Evolutionary conservation across 2,329 filamentous ascomycete species (phyloP).

Genomic region (Ophiocordyceps camponoti-rufipedis): DNA sequence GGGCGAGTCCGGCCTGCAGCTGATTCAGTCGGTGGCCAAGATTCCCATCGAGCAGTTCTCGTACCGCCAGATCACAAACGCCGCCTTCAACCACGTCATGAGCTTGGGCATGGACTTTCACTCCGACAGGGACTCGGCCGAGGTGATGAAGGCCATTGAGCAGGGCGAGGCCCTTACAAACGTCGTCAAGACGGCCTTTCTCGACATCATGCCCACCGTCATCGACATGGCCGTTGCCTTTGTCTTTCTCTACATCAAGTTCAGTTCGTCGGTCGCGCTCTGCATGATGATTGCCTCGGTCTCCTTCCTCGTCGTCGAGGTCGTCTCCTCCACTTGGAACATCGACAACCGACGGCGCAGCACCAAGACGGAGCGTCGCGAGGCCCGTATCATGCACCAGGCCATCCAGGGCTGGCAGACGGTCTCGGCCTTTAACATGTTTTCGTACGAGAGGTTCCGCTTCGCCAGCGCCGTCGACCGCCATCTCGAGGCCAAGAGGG

Average conservation of each 20-base stretch:
- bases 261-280: slow-evolving; percentile 23
- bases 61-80: slow-evolving; percentile 36
- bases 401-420: slow-evolving; percentile 2
- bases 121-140: slow-evolving; percentile 43
- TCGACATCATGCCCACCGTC: slow-evolving; percentile 42
- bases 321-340: slow-evolving; percentile 2
- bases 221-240: slow-evolving; percentile 44
- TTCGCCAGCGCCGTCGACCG: slow-evolving; percentile 1
- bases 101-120: slow-evolving; percentile 55
- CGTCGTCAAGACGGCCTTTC: slow-evolving; percentile 34
- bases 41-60: slow-evolving; percentile 18
- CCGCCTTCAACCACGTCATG: slow-evolving; percentile 50
- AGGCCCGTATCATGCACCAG: slow-evolving; percentile 2
- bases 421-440: slow-evolving; percentile 2
- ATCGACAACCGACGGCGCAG: slow-evolving; percentile 1
- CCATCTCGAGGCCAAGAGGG: slow-evolving; percentile 1
- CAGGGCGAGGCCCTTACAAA: slow-evolving; percentile 42
- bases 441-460: slow-evolving; percentile 8
- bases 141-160: slow-evolving; percentile 45
- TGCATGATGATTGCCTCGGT: slow-evolving; percentile 2
- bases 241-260: slow-evolving; percentile 39
- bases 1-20: slow-evolving; percentile 6
- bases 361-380: slow-evolving; percentile 1
- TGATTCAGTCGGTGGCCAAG: slow-evolving; percentile 8
- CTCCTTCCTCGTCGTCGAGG: slow-evolving; percentile 1